Conservation (phyloP, 1,139 yeast genomes). For the Blastobotrys capitulatus region DNA sequence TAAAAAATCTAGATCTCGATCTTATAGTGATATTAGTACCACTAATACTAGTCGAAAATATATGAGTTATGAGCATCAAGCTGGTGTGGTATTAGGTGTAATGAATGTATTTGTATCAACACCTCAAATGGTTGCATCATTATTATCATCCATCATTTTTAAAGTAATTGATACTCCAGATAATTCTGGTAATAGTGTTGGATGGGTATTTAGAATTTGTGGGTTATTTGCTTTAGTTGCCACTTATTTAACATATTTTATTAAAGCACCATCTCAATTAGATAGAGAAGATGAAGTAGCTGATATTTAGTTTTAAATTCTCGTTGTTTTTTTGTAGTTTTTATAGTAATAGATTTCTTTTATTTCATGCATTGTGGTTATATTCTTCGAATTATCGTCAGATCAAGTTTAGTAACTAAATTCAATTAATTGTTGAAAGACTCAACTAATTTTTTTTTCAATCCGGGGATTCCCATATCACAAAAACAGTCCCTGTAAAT, state of each 20-base stretch:
- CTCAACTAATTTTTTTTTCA: no score
- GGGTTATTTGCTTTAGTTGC: slow-evolving; percentile 33
- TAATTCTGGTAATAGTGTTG: slow-evolving; percentile 33
- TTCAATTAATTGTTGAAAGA: no score
- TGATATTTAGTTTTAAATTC: neutral
- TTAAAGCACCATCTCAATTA: slow-evolving; percentile 22
- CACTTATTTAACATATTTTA: slow-evolving; percentile 26
- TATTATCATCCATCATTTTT: slow-evolving; percentile 31
- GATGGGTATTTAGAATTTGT: slow-evolving; percentile 35
- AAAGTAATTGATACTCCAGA: slow-evolving; percentile 23
- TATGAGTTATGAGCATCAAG: slow-evolving; percentile 24
- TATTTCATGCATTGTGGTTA: no score
- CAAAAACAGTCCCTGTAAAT: no score
- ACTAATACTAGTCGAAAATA: neutral
- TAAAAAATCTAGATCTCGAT: slow-evolving; percentile 16
- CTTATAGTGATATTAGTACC: neutral
- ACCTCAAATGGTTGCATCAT: slow-evolving; percentile 38
- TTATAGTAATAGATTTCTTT: no score
- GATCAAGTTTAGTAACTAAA: no score
- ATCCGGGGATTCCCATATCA: no score
- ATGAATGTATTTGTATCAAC: slow-evolving; percentile 37
- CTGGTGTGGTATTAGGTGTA: slow-evolving; percentile 37
- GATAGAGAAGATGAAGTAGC: slow-evolving; percentile 13
- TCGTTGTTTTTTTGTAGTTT: no score
- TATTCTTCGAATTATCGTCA: no score